Evolutionary conservation across 2,329 filamentous ascomycete species (phyloP), one percentile per base, ranked within the genome.

Genomic region (Aspergillus sp.): DNA sequence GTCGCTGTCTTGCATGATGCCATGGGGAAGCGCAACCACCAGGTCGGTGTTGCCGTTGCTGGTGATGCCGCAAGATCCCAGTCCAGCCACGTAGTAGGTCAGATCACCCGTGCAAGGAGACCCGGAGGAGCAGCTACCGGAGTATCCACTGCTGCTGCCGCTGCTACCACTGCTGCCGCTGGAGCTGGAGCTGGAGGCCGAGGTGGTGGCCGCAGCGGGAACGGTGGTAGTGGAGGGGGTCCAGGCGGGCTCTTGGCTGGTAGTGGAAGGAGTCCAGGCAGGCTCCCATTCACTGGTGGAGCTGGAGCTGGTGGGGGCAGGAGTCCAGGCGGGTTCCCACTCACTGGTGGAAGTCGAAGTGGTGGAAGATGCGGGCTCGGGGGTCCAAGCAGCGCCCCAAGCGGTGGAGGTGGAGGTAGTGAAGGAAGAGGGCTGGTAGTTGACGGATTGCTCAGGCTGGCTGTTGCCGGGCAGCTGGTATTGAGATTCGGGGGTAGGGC

Each of bases 1-100:
- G 74, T 86, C 84, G 51, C 85, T 83, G 81, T 92, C 91, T 67
- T 75, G 79, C 86, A 93, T 91, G 70, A 91, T 78, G 4, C 69
- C 78, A 45, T 81, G 68, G 19, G 89, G 85, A 56, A 96, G 80
- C 61, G 91, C 91, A 59, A 95, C 86, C 61, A 92, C 86, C 72
- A 85, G 80, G 19, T 87, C 81, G 4, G 71, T 74, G 64, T 76
- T 72, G 69, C 87, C 86, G 50, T 80, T 72, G 77, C 87, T 87
- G 66, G 86, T 84, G 39, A 74, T 75, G 57, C 90, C 91, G 71
- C 91, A 95, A 63, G 62, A 62, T 66, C 21, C 88, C 77, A 61
- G 89, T 45, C 89, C 91, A 51, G 89, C 80, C 43, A 81, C 78
- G 79, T 91, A 96, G 81, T 86, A 93, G 61, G 91, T 95, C 66